A percentile compares a stretch with the other conserved stretches of the same genome.
Evolutionary conservation across 2,329 filamentous ascomycete species (phyloP).

Genomic region (Lecanicillium sp.): DNA sequence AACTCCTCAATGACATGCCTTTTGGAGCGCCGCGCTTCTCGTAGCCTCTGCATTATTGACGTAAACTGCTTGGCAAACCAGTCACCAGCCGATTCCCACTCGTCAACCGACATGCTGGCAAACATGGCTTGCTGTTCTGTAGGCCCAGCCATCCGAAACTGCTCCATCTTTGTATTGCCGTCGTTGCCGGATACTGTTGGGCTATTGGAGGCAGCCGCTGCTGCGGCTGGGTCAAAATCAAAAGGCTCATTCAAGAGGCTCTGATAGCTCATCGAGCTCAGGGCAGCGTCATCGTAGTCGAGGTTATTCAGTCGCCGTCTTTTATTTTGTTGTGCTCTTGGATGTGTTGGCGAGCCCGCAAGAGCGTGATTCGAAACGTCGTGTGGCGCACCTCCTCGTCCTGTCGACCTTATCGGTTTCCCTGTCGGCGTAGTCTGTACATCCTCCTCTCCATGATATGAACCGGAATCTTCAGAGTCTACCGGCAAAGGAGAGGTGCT

Average conservation of each 20-base stretch:
- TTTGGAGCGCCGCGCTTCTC: conserved; percentile 39
- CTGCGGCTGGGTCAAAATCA: conserved; percentile 46
- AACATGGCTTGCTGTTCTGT: conserved; percentile 43
- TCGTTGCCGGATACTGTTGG: conserved; percentile 17
- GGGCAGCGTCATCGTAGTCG: conserved; percentile 49
- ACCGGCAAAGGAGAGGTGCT: no score
- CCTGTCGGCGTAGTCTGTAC: conserved; percentile 11
- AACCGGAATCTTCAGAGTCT: background rate
- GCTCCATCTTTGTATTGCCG: conserved; percentile 34
- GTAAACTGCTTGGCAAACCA: conserved; percentile 51
- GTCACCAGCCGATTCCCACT: conserved; percentile 52
- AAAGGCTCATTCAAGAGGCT: conserved; percentile 44
- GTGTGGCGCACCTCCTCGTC: conserved; percentile 7
- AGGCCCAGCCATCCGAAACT: conserved; percentile 38
- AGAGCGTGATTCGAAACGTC: conserved; percentile 15
- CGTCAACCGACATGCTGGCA: conserved; percentile 41
- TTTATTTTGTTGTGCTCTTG: conserved; percentile 22
- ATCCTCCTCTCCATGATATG: conserved; percentile 8
- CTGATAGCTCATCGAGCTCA: conserved; percentile 45
- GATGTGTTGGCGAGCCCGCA: conserved; percentile 10
- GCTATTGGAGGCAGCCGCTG: conserved; percentile 18
- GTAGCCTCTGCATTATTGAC: conserved; percentile 38
- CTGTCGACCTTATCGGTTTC: conserved; percentile 7
- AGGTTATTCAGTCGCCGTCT: conserved; percentile 36
- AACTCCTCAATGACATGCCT: conserved; percentile 40